Evolutionary conservation across 345 rosid genomes (phyloP), one percentile per base, ranked within the genome.

Genomic region (Dipteronia sinensis): DNA sequence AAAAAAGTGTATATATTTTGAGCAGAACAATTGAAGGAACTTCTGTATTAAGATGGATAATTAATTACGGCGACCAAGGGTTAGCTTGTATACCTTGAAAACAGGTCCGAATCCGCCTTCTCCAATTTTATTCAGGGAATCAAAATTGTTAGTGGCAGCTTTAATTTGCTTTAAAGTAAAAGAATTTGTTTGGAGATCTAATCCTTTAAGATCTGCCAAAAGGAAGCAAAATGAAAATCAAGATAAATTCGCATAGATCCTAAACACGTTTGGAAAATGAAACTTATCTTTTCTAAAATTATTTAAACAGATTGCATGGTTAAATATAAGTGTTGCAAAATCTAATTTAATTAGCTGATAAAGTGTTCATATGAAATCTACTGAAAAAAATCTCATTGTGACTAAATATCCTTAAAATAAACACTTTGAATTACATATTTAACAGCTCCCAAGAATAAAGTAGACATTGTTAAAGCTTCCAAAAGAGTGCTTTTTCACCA

Each of bases 81-180:
- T 62, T 42, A 72, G 76, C 6, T 27, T 38, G 6, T 7, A 17
- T 81, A 89, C 98, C 97, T 84, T 86, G n/a, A 71, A 93, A 72
- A 91, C 91, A 3, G 96, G 91, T 78, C 98, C 94, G 73, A 89
- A 93, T 67, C 98, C 96, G 77, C 95, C 97, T 84, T 93, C 94
- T 78, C 95, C 97, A 61, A 90, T 92, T 79, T 92, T 92, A 83
- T 92, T 86, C 65, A 19, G 56, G 46, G 85, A 42, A 72, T 80
- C 85, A 74, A 90, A 90, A 72, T 90, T 80, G 25, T 83, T 65
- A 0, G 94, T 90, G 58, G 94, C 94, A 78, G 72, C 74, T 74
- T 79, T 86, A 53, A 90, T 90, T 82, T 88, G 89, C 81, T 80
- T 83, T 6, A 87, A 82, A 46, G 90, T 83, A 73, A 88, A 90